phyloP scores from a whole-genome alignment of 2,329 filamentous ascomycete species.

The Scedosporium boydii region DNA sequence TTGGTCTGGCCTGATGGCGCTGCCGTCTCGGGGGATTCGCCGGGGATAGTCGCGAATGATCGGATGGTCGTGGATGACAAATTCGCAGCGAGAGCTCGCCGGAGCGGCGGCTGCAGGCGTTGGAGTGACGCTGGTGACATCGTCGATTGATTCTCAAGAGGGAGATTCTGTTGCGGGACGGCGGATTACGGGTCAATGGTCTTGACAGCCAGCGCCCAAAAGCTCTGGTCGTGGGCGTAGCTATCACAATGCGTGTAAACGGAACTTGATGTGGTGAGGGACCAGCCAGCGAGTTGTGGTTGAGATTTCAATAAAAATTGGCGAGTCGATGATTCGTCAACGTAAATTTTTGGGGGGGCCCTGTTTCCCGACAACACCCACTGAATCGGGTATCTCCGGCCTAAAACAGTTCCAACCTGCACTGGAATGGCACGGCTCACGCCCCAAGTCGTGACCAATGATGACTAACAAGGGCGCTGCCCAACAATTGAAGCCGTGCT shows the following conservation, averaged over 20 bases:
- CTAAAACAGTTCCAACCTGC: not conserved
- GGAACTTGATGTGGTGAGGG: not conserved
- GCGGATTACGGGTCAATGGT: not conserved
- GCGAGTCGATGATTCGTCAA: not conserved
- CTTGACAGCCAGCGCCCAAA: not conserved
- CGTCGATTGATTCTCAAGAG: constrained; percentile 23
- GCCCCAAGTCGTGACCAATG: not conserved
- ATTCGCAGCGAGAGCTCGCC: constrained; percentile 23
- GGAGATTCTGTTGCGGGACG: not conserved
- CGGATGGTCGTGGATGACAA: constrained; percentile 22
- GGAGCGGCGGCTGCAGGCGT: constrained; percentile 31
- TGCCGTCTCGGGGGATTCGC: constrained; percentile 14
- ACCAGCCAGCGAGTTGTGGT: too few species aligned
- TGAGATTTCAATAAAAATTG: not conserved
- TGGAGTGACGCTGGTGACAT: constrained; percentile 28
- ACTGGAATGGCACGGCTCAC: not conserved
- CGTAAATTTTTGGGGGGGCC: constrained; percentile 2
- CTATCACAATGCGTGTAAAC: not conserved
- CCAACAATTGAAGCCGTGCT: not conserved
- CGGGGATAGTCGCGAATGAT: constrained; percentile 37
- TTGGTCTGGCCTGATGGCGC: constrained; percentile 22
- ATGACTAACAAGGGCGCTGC: not conserved
- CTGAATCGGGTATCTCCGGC: constrained; percentile 2
- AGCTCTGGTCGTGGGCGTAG: not conserved
- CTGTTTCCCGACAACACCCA: not conserved